Evolutionary conservation across 345 rosid genomes (phyloP), one percentile per base, ranked within the genome.

Genomic region (Microthlaspi erraticum): DNA sequence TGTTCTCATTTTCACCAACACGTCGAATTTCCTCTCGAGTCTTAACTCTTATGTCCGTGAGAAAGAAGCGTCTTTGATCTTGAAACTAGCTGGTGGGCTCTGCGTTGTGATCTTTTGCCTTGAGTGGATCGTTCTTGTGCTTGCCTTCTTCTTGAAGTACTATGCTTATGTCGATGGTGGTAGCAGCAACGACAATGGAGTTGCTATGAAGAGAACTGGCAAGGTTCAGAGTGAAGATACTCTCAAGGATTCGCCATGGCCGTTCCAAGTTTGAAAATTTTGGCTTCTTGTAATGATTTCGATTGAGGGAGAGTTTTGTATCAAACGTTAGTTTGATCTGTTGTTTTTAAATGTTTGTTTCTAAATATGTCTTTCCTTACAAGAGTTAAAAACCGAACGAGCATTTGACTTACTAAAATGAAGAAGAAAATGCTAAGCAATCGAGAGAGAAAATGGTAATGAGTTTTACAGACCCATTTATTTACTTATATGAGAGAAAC

Each of bases 141-240:
- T 93, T 44, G 98, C 98, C 9, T 93, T 93, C 74, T 87, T 91
- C 87, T 75, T 93, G 74, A 91, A 86, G 82, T 91, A 87, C 60
- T 83, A 85, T 33, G 86, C 81, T 7, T 87, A 80, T 29, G 86
- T 87, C 2, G 93, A 88, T 14, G 86, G 88, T 13, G 83, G 66
- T 61, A 83, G 36, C 41, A 66, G 41, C 45, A 66, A 45, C 10
- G 54, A 71, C 26, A 64, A 26, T 51, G 48, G 59, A 26, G 80
- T 50, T 65, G 68, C 72, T 55, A 38, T 66, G 77, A 87, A 60
- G 83, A 83, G 85, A 17, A 86, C 80, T 54, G 84, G 88, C 8
- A 88, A 86, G 72, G 92, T 93, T 61, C 84, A 86, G 67, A 89
- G 88, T 33, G 89, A 83, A n/a, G 97, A 90, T 77, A 84, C 78